Percentiles rank a stretch among this genome's conserved stretches.
Conservation (phyloP, 2,329 filamentous ascomycete species). For the Trichocomaceae sp. region DNA sequence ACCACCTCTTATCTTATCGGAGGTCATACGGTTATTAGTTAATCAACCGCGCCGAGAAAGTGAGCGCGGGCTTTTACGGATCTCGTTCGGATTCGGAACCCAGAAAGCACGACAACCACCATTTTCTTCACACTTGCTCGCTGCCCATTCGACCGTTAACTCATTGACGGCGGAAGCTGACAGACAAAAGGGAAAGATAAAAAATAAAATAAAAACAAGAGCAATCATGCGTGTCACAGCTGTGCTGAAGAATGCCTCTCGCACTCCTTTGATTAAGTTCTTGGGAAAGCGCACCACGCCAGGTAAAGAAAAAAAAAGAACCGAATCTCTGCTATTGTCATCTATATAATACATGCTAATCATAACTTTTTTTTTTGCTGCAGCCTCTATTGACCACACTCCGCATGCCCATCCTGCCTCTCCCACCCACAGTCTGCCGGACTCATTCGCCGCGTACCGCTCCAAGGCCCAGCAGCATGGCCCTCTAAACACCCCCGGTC, state of each 20-base stretch:
- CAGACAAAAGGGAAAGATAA: not conserved
- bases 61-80: slow-evolving; percentile 9
- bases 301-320: slow-evolving; percentile 28
- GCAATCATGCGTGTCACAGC: slow-evolving; percentile 37
- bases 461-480: slow-evolving; percentile 60
- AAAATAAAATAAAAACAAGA: not conserved
- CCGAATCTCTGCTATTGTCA: not conserved
- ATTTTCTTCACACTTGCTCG: slow-evolving; percentile 5
- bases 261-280: slow-evolving; percentile 46
- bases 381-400: slow-evolving; percentile 46
- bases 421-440: slow-evolving; percentile 49
- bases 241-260: slow-evolving; percentile 36
- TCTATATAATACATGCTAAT: not conserved
- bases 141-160: not conserved
- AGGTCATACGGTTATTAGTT: no score
- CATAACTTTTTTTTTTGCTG: not conserved
- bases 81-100: not conserved
- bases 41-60: not conserved
- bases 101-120: not conserved
- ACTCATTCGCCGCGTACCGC: slow-evolving; percentile 58
- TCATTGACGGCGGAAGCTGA: not conserved
- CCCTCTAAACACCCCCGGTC: slow-evolving; percentile 42
- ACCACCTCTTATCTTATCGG: not conserved
- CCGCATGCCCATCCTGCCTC: slow-evolving; percentile 55
- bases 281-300: slow-evolving; percentile 42